Evolutionary conservation across 1,139 yeast genomes (phyloP).

Genomic region (Yamadazyma triangularis): DNA sequence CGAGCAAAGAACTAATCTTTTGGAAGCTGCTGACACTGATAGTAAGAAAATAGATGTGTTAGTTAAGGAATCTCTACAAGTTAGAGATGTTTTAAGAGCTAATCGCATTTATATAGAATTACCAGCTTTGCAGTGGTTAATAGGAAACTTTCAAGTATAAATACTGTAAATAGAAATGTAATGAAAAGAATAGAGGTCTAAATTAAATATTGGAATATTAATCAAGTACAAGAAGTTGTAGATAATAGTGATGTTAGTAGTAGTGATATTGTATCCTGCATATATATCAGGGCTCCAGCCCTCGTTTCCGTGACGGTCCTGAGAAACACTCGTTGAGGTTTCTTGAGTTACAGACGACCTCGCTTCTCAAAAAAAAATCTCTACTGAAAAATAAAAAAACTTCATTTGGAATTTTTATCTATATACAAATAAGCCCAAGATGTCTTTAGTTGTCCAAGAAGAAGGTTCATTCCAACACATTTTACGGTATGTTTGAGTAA

Average conservation of each 20-base stretch:
- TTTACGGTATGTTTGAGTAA: conserved; percentile 92
- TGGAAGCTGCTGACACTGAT: conserved; percentile 45
- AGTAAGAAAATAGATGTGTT: conserved; percentile 52
- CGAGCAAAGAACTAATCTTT: conserved; percentile 48
- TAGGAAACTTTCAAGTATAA: conserved; percentile 34
- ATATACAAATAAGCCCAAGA: conserved; percentile 36
- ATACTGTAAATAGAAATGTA: conserved; percentile 12
- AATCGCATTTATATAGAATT: conserved; percentile 72
- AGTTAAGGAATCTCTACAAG: conserved; percentile 75
- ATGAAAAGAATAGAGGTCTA: too few relatives aligned
- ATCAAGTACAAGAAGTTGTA: background rate
- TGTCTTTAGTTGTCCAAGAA: conserved; percentile 98
- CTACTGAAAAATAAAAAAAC: conserved; percentile 6
- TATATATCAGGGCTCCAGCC: conserved; percentile 3
- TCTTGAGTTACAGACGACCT: conserved; percentile 1
- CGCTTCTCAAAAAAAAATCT: conserved; percentile 4
- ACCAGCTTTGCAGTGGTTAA: conserved; percentile 62
- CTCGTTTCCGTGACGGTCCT: too few relatives aligned
- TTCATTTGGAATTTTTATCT: conserved; percentile 4
- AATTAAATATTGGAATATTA: too few relatives aligned
- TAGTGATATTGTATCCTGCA: too few relatives aligned
- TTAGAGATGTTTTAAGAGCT: conserved; percentile 80
- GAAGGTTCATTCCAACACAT: conserved; percentile 99
- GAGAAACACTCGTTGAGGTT: too few relatives aligned
- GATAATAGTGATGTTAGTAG: background rate